Percentiles rank a stretch among this genome's conserved stretches.
These are phyloP conservation scores for Colletotrichum eremochloae DNA, from an alignment of 2,329 filamentous ascomycete genomes.

Conservation along the genomic window DNA sequence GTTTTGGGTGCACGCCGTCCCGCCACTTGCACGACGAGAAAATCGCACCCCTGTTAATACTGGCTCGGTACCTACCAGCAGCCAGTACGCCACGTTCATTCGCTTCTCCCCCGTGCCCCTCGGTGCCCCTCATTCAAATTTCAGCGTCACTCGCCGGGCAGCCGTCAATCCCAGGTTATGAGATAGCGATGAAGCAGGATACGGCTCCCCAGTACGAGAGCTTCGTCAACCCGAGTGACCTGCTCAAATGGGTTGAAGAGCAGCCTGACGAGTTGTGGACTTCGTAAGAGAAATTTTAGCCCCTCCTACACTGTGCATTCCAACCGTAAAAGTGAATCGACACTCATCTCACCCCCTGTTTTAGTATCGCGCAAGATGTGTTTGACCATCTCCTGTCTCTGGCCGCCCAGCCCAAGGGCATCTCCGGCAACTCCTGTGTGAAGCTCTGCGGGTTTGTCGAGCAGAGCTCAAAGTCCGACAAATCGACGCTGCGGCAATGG, in stretches of 20 bases:
- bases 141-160: constrained; percentile 27
- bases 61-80: constrained; percentile 5
- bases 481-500: constrained; percentile 59
- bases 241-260: constrained; percentile 60
- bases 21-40: constrained; percentile 24
- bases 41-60: constrained; percentile 8
- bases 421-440: constrained; percentile 69
- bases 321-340: constrained; percentile 4
- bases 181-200: constrained; percentile 40
- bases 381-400: constrained; percentile 63
- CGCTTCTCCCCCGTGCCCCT: constrained; percentile 20
- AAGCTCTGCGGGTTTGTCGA: constrained; percentile 74
- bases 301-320: constrained; percentile 37
- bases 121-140: constrained; percentile 37
- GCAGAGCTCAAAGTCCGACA: constrained; percentile 66
- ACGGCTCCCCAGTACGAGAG: constrained; percentile 39
- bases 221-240: constrained; percentile 53
- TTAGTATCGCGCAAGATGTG: constrained; percentile 54
- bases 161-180: constrained; percentile 30
- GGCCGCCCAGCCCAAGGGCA: constrained; percentile 66
- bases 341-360: not conserved
- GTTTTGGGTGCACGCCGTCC: constrained; percentile 18
- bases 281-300: constrained; percentile 50
- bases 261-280: constrained; percentile 51
- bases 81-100: constrained; percentile 3